Percentiles rank a stretch among this genome's conserved stretches.
Conservation (phyloP, 164 flowering plant species). For the Macadamia integrifolia region DNA sequence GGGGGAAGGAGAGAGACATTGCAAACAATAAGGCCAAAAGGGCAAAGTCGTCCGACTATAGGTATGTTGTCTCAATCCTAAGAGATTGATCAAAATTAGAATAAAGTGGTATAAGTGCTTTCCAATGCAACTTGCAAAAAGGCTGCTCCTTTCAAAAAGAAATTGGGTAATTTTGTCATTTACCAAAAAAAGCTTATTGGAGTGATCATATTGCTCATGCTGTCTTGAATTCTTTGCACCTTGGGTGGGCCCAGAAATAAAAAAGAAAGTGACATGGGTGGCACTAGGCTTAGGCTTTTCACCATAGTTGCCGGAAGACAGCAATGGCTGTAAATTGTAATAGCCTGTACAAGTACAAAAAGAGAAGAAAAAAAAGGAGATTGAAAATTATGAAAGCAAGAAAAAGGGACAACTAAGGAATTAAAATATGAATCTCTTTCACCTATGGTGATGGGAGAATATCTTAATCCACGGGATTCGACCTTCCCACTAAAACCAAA, state of each 20-base stretch:
- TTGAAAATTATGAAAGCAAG: background rate
- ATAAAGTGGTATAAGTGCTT: slow-evolving; percentile 38
- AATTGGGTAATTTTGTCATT: slow-evolving; percentile 43
- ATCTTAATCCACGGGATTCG: too few relatives aligned
- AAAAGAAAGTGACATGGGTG: slow-evolving; percentile 27
- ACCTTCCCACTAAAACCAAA: too few relatives aligned
- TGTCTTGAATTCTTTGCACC: slow-evolving; percentile 28
- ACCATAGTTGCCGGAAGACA: slow-evolving; percentile 19
- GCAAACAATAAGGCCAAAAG: slow-evolving; percentile 15
- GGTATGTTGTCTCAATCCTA: slow-evolving; percentile 23
- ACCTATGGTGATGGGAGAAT: background rate
- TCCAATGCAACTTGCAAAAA: slow-evolving; percentile 45
- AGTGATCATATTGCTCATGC: slow-evolving; percentile 27
- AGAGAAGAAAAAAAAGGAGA: slow-evolving; percentile 12
- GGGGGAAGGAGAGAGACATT: background rate
- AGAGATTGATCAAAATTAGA: slow-evolving; percentile 26
- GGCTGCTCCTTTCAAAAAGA: slow-evolving; percentile 28
- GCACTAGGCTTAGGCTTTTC: slow-evolving; percentile 23
- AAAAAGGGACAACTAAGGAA: slow-evolving; percentile 5
- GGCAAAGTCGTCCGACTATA: slow-evolving; percentile 9
- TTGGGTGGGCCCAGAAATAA: slow-evolving; percentile 30
- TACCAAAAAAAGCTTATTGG: slow-evolving; percentile 17
- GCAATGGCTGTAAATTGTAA: background rate
- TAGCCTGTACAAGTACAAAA: slow-evolving; percentile 12
- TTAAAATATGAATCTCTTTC: slow-evolving; percentile 7